Evolutionary conservation across 768 basidiomycete species (phyloP).

Genomic region (Suillus hirtellus): DNA sequence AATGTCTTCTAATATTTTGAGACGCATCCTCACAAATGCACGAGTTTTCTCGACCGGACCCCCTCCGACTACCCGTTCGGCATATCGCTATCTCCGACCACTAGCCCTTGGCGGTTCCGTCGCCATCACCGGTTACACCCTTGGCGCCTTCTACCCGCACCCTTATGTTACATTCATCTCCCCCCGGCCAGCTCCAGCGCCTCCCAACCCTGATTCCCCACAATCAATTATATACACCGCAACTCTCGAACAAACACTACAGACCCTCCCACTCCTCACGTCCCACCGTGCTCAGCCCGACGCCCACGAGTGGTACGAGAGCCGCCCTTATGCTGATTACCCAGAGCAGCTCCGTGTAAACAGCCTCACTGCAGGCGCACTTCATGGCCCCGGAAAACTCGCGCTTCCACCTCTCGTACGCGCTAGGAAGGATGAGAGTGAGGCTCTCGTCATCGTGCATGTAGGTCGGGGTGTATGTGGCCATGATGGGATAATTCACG

Average conservation of each 20-base stretch:
- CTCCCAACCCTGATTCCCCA: constrained; percentile 48
- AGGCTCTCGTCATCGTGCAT: constrained; percentile 72
- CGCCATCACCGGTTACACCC: constrained; percentile 38
- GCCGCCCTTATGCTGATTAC: constrained; percentile 68
- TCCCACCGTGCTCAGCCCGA: constrained; percentile 50
- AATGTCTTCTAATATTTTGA: constrained; percentile 15
- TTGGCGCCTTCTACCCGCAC: constrained; percentile 74
- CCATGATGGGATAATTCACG: constrained; percentile 93
- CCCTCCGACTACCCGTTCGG: constrained; percentile 1
- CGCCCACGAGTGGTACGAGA: constrained; percentile 70
- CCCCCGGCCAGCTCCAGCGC: constrained; percentile 75
- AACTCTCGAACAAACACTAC: constrained; percentile 66
- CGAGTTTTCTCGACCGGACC: constrained; percentile 22
- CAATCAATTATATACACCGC: constrained; percentile 59
- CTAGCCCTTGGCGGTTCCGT: constrained; percentile 24
- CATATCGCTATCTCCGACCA: constrained; percentile 14
- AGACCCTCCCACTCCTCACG: constrained; percentile 60
- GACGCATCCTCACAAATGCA: constrained; percentile 8
- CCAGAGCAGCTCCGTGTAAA: constrained; percentile 79
- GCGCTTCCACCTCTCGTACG: constrained; percentile 80
- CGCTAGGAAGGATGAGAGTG: constrained; percentile 71
- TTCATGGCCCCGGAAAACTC: constrained; percentile 87
- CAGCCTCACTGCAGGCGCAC: constrained; percentile 78
- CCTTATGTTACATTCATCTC: constrained; percentile 64
- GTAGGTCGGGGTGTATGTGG: constrained; percentile 87